These are phyloP conservation scores for Myotisia sp. DNA, from an alignment of 2,329 filamentous ascomycete species.

Conservation along the genomic window DNA sequence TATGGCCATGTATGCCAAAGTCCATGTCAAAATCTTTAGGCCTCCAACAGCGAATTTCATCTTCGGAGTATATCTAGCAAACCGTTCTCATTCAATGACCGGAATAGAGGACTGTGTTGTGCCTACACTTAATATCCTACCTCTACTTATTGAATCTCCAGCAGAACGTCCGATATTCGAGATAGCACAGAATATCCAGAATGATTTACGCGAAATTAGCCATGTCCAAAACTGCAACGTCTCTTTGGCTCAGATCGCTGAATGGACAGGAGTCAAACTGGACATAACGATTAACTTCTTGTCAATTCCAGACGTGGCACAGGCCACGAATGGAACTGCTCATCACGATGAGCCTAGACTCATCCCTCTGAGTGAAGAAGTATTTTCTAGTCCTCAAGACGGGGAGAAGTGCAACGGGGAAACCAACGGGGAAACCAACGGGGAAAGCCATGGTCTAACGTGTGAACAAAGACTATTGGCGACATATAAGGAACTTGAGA, in stretches of 20 bases:
- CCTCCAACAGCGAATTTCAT: constrained; percentile 35
- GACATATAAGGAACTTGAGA: constrained; percentile 1
- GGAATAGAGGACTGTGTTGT: constrained; percentile 40
- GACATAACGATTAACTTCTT: constrained; percentile 74
- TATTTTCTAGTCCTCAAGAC: too few species aligned
- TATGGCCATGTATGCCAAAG: constrained; percentile 51
- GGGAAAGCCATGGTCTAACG: not conserved
- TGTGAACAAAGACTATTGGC: not conserved
- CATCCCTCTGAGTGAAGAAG: constrained; percentile 4
- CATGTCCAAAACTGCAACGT: constrained; percentile 41
- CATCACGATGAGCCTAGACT: constrained; percentile 4
- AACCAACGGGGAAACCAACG: not conserved
- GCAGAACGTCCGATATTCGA: constrained; percentile 27
- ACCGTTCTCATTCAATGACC: constrained; percentile 45
- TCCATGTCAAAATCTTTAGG: constrained; percentile 3
- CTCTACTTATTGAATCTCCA: constrained; percentile 43
- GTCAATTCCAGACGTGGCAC: constrained; percentile 33
- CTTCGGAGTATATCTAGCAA: constrained; percentile 73
- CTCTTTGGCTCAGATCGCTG: constrained; percentile 54
- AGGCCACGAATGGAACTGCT: constrained; percentile 1
- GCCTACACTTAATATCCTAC: constrained; percentile 68
- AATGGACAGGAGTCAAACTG: constrained; percentile 60
- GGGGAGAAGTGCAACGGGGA: constrained; percentile 5
- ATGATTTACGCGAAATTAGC: constrained; percentile 50
- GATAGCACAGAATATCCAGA: constrained; percentile 49